phyloP scores from a whole-genome alignment of 2,329 filamentous ascomycete species.

The Calonectria naviculata region DNA sequence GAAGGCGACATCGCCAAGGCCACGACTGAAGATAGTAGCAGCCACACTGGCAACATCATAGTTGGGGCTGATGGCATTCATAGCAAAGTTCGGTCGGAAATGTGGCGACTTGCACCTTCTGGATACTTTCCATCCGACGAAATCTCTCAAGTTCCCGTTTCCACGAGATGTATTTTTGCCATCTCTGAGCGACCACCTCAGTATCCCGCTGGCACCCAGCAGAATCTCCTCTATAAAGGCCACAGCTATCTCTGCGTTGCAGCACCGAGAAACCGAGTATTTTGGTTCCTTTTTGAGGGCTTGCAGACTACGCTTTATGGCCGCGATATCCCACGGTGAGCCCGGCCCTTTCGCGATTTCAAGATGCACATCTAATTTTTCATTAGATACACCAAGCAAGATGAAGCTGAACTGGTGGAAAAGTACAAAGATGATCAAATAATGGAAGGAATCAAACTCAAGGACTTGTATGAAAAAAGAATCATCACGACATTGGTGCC shows the following conservation, averaged over 20 bases:
- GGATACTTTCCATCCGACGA: neutral
- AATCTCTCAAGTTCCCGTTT: neutral
- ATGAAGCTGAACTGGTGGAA: neutral
- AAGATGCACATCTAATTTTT: neutral
- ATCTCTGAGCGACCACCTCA: neutral
- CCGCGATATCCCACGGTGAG: neutral
- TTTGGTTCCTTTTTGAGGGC: neutral
- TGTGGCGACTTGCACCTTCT: neutral
- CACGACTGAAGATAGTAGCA: neutral
- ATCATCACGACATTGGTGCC: neutral
- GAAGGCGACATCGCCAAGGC: neutral
- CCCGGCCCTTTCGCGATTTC: neutral
- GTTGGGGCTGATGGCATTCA: neutral
- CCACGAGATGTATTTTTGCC: neutral
- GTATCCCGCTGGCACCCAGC: neutral
- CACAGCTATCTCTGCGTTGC: neutral
- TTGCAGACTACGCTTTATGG: neutral
- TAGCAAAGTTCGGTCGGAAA: neutral
- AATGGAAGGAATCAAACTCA: neutral
- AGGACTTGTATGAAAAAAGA: neutral
- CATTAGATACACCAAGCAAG: neutral
- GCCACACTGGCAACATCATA: neutral
- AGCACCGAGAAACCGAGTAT: neutral
- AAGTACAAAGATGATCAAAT: neutral
- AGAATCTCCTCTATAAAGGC: neutral